Conservation (phyloP, 192 early-diverging fungal species). For the Podochytrium sp. region DNA sequence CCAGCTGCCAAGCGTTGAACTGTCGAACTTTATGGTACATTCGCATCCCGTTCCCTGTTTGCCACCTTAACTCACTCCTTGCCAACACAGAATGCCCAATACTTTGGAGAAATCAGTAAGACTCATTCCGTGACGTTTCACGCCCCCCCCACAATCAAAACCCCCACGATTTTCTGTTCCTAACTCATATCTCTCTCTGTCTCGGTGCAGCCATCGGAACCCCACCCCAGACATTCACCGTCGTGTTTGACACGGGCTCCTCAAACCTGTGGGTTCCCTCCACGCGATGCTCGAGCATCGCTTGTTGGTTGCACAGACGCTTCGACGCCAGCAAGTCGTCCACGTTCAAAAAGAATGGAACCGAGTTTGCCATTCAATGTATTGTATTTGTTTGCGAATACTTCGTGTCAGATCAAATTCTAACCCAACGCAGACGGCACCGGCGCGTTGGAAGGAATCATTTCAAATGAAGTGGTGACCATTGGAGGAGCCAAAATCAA, state of each 20-base stretch:
- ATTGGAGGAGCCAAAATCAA: constrained; percentile 76
- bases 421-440: constrained; percentile 61
- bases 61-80: constrained; percentile 45
- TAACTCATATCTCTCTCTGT: background rate
- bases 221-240: constrained; percentile 88
- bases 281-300: constrained; percentile 89
- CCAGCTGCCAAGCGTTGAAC: constrained; percentile 7
- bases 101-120: constrained; percentile 90
- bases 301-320: constrained; percentile 90
- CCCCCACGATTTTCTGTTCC: too few species aligned
- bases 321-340: constrained; percentile 84
- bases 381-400: background rate
- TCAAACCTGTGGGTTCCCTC: constrained; percentile 98
- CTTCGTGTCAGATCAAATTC: background rate
- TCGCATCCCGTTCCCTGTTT: constrained; percentile 64
- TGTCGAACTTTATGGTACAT: constrained; percentile 27
- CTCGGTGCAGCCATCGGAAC: constrained; percentile 44
- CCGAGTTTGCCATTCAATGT: constrained; percentile 89
- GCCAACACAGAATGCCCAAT: constrained; percentile 85
- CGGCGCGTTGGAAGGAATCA: constrained; percentile 92
- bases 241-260: constrained; percentile 91
- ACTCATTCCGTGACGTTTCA: constrained; percentile 26
- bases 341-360: constrained; percentile 87
- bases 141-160: too few species aligned
- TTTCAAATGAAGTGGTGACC: constrained; percentile 72